Evolutionary conservation across 495 filamentous ascomycete genomes (phyloP), one percentile per base, ranked within the genome.

Genomic region (Geoglossum glabrum): DNA sequence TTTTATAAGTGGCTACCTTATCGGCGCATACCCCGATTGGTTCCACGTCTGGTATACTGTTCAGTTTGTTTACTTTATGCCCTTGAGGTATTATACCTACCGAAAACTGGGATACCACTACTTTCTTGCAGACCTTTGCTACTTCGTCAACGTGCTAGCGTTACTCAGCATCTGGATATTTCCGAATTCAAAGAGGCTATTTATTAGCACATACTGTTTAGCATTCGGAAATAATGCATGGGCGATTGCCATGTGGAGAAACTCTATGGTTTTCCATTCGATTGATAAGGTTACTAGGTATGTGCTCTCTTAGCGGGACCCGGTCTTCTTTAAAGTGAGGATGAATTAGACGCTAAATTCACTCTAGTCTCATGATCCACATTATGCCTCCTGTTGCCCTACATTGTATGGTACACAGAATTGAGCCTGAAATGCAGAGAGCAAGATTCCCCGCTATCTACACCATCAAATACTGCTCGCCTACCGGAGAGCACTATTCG

Each of bases 171-270:
- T 98, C 54, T 98, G 90, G 90, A 74, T 86, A 25, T 95, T 95
- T 64, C 93, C 92, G 0, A 71, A 78, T 30, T 96, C 89, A 19
- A 94, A 93, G 66, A 81, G 92, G 52, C 75, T 98, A 17, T 90
- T 98, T 67, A 94, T 95, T 61, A 83, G 87, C 61, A 85, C 88
- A 13, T 97, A 86, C 68, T 97, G 92, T 63, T 74, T 98, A 56
- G 85, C 88, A 19, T 90, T 84, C 59, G 92, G 92, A 57, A 98
- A 98, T 70, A 98, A 98, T 66, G 92, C 92, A 51, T 82, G 93
- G 54, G 92, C 92, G 19, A 97, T 98, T 68, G 93, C 92, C 60
- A 96, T 98, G 90, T 98, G 92, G 92, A 81, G 92, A 57, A 98
- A 98, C 68, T 94, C 88, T 23, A 77, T 98, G 70, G 92, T 98